These are phyloP conservation scores for Rubia yunnanensis DNA, from an alignment of 257 asterid species.

Conservation along the genomic window DNA sequence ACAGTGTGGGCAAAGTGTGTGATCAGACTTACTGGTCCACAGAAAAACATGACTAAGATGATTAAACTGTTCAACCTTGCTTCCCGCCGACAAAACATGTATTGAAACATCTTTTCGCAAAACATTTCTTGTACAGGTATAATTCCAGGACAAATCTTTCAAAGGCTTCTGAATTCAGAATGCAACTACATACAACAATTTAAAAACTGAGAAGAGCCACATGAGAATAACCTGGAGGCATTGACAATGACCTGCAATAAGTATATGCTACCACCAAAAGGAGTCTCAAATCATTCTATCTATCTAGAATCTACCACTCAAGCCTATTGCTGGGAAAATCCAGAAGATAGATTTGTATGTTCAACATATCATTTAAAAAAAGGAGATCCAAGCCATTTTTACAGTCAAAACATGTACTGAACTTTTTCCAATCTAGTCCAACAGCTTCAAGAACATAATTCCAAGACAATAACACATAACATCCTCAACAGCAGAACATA, in stretches of 20 bases:
- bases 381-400: not conserved
- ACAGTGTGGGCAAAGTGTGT: conserved; percentile 83
- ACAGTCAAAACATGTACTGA: no score
- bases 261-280: not conserved
- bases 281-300: not conserved
- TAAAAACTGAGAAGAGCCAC: not conserved
- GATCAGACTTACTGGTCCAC: conserved; percentile 59
- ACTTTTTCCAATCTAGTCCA: no score
- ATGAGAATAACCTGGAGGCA: not conserved
- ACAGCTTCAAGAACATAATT: no score
- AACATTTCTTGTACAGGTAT: not conserved
- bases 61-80: not conserved
- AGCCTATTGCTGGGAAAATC: not conserved
- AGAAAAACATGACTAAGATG: conserved; percentile 10
- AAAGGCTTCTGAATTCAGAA: not conserved
- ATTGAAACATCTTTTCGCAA: not conserved
- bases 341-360: not conserved
- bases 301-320: not conserved
- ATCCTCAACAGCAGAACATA: no score
- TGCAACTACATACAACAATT: not conserved
- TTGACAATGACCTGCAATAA: not conserved
- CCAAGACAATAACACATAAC: no score
- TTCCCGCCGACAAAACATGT: not conserved
- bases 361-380: not conserved
- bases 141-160: not conserved